Percentiles rank a stretch among this genome's conserved stretches.
Evolutionary conservation across 2,329 filamentous ascomycete genomes (phyloP).

Genomic region (Lachnum nothofagi): DNA sequence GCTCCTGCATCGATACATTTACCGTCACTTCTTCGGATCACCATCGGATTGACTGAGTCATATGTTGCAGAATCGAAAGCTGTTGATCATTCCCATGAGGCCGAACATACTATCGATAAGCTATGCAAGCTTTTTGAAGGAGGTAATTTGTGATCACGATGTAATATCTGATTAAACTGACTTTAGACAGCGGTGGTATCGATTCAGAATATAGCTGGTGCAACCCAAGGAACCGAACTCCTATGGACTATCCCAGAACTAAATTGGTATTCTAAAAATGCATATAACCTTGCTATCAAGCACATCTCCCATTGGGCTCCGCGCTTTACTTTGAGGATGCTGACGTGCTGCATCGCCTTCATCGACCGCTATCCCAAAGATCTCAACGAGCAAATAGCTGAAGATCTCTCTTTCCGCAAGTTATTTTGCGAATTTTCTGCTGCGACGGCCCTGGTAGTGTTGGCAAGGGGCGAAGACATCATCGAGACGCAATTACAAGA

Average conservation of each 20-base stretch:
- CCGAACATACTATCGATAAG: conserved; percentile 37
- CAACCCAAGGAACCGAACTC: conserved; percentile 21
- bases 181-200: conserved; percentile 20
- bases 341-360: conserved; percentile 49
- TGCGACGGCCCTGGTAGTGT: conserved; percentile 45
- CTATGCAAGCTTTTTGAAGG: conserved; percentile 52
- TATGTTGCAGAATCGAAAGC: conserved; percentile 34
- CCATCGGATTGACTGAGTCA: conserved; percentile 46
- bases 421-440: conserved; percentile 69
- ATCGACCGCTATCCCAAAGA: conserved; percentile 48
- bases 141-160: conserved; percentile 33
- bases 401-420: conserved; percentile 52
- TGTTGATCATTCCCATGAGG: not conserved
- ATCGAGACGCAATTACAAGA: conserved; percentile 49
- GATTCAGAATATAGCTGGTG: conserved; percentile 40
- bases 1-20: conserved; percentile 49
- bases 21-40: conserved; percentile 60
- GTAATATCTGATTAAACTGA: conserved; percentile 6
- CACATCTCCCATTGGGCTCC: conserved; percentile 53
- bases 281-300: conserved; percentile 71
- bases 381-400: conserved; percentile 36
- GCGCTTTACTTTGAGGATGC: conserved; percentile 50
- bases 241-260: conserved; percentile 61
- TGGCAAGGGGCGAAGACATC: conserved; percentile 49
- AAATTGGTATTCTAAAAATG: conserved; percentile 78